phyloP scores from a whole-genome alignment of 2,329 filamentous ascomycete genomes.

The Fusarium sp. region DNA sequence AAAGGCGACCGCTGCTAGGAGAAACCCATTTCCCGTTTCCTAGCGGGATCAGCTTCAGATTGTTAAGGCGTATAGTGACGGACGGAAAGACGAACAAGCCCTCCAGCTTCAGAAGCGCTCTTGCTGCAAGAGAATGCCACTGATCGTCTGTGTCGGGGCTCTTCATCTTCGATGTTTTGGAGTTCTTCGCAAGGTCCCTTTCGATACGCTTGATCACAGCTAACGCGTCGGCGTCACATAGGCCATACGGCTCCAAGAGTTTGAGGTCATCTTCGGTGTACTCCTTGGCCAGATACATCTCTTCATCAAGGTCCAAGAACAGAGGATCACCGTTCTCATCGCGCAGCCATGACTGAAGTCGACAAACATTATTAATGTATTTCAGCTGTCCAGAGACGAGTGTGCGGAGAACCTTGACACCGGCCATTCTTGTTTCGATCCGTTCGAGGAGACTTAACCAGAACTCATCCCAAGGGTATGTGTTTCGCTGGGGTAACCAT shows the following conservation, averaged over 20 bases:
- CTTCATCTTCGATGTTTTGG: constrained; percentile 25
- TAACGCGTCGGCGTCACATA: not conserved
- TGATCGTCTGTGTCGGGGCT: not conserved
- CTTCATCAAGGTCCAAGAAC: constrained; percentile 24
- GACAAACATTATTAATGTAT: constrained; percentile 13
- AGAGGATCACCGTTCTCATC: constrained; percentile 33
- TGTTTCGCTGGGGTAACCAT: constrained; percentile 53
- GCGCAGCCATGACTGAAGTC: constrained; percentile 10
- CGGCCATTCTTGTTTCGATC: constrained; percentile 37
- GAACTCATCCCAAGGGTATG: constrained; percentile 42
- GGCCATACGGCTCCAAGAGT: constrained; percentile 13
- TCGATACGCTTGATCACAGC: constrained; percentile 17
- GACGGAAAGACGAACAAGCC: not conserved
- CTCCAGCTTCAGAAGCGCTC: constrained; percentile 9
- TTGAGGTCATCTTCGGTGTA: constrained; percentile 18
- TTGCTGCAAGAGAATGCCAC: constrained; percentile 36
- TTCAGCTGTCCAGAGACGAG: constrained; percentile 4
- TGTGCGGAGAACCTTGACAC: constrained; percentile 16
- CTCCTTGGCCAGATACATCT: constrained; percentile 36
- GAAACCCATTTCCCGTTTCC: constrained; percentile 32
- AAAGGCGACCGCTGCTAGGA: constrained; percentile 2
- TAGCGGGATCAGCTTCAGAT: constrained; percentile 30
- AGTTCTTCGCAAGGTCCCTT: constrained; percentile 5
- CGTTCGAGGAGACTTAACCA: constrained; percentile 44
- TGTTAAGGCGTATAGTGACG: not conserved